Evolutionary conservation across 1,284 basidiomycete species (phyloP).

Genomic region (Grifola frondosa): DNA sequence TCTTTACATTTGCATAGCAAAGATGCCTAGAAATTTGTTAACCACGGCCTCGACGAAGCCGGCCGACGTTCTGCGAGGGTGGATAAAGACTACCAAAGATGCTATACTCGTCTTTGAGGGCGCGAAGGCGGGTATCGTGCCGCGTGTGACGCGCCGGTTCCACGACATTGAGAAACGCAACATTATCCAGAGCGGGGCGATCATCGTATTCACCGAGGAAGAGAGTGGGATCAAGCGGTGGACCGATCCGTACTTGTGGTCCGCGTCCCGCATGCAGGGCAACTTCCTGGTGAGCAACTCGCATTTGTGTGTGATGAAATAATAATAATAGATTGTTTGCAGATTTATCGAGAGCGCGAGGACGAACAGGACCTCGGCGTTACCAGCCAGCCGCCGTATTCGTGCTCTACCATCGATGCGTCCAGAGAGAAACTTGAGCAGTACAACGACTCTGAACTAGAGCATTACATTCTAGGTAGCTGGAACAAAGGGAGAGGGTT

Average conservation of each 20-base stretch:
- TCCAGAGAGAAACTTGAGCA: constrained; percentile 5
- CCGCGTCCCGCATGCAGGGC: constrained; percentile 25
- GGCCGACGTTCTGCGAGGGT: constrained; percentile 39
- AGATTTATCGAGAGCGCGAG: constrained; percentile 28
- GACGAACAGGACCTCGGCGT: constrained; percentile 12
- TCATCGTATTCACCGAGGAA: constrained; percentile 27
- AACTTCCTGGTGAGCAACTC: constrained; percentile 21
- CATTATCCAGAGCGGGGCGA: constrained; percentile 25
- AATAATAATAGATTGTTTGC: not conserved
- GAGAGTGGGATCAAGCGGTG: constrained; percentile 29
- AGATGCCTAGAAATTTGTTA: too few relatives aligned
- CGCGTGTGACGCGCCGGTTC: constrained; percentile 53
- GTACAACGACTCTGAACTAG: constrained; percentile 18
- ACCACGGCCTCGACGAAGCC: constrained; percentile 12
- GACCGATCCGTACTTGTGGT: constrained; percentile 27
- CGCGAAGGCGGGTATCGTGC: constrained; percentile 48
- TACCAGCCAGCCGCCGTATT: constrained; percentile 6
- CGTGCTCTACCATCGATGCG: constrained; percentile 10
- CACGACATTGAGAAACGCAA: constrained; percentile 47
- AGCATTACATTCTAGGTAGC: constrained; percentile 24
- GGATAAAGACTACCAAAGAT: constrained; percentile 55
- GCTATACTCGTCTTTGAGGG: constrained; percentile 59
- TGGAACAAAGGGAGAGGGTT: constrained; percentile 26
- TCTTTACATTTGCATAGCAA: too few relatives aligned
- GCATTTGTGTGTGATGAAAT: too few relatives aligned